Evolutionary conservation across 164 flowering plant genomes (phyloP).

Genomic region (Cinnamomum micranthum): DNA sequence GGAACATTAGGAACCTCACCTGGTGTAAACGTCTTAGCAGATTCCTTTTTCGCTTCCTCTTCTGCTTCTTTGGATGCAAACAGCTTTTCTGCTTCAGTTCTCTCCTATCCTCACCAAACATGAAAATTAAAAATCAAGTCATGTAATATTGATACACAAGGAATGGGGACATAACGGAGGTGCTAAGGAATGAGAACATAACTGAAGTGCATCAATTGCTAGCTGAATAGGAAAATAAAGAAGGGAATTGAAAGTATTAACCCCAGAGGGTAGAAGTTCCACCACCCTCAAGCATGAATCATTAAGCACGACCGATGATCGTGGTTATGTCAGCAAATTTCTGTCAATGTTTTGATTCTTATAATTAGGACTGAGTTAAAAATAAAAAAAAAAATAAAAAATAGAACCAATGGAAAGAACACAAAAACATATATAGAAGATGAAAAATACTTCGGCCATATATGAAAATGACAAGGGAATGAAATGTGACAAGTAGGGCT

Average conservation of each 20-base stretch:
- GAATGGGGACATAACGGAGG: neutral
- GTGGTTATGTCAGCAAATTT: neutral
- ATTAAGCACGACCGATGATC: neutral
- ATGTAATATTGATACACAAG: too few relatives aligned
- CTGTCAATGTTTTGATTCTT: neutral
- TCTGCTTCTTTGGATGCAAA: constrained; percentile 83
- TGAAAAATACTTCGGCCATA: too few relatives aligned
- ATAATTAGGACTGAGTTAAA: too few relatives aligned
- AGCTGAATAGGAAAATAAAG: neutral
- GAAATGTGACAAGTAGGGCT: too few relatives aligned
- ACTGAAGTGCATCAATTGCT: neutral
- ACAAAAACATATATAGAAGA: too few relatives aligned
- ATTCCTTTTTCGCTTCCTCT: constrained; percentile 63
- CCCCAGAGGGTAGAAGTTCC: neutral
- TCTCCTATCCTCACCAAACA: constrained; percentile 48
- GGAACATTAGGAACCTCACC: constrained; percentile 45
- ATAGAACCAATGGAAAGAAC: too few relatives aligned
- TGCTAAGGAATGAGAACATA: neutral
- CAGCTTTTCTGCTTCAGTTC: constrained; percentile 60
- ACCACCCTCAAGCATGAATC: neutral
- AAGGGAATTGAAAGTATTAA: neutral
- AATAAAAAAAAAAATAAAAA: too few relatives aligned
- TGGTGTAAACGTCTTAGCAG: constrained; percentile 51
- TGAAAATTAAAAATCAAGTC: constrained; percentile 2
- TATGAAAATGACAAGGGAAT: too few relatives aligned